Evolutionary conservation across 805 yeast genomes (phyloP).

Genomic region (Candida anglica): DNA sequence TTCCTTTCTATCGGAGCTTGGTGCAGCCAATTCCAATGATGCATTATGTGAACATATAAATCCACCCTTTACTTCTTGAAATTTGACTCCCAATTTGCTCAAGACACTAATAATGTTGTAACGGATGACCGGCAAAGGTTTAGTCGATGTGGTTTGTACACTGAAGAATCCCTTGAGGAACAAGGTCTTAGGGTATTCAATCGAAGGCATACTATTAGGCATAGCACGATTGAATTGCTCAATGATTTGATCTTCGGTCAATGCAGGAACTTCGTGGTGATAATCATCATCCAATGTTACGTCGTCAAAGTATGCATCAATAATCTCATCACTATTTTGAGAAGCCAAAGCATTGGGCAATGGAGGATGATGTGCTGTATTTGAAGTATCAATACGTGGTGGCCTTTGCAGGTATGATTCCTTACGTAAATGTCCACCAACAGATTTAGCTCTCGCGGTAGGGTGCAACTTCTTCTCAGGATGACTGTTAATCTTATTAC

Average conservation of each 20-base stretch:
- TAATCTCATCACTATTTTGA: constrained; percentile 44
- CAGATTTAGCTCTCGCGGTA: constrained; percentile 82
- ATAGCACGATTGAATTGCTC: constrained; percentile 51
- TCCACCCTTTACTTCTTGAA: constrained; percentile 90
- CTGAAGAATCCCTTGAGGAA: constrained; percentile 91
- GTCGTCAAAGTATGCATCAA: constrained; percentile 58
- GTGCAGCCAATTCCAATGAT: constrained; percentile 26
- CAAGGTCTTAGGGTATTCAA: constrained; percentile 86
- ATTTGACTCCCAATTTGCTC: constrained; percentile 72
- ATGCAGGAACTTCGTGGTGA: constrained; percentile 28
- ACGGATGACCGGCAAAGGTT: constrained; percentile 84
- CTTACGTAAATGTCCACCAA: constrained; percentile 71
- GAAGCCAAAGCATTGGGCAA: constrained; percentile 38
- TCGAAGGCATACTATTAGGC: constrained; percentile 85
- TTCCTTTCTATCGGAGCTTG: constrained; percentile 11
- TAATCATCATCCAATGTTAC: constrained; percentile 41
- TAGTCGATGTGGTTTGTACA: constrained; percentile 92
- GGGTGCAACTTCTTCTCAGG: constrained; percentile 53
- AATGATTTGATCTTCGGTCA: constrained; percentile 38
- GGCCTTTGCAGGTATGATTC: constrained; percentile 36
- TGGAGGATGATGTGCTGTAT: constrained; percentile 34
- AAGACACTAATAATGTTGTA: constrained; percentile 77
- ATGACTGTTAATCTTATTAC: constrained; percentile 7
- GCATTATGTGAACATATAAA: constrained; percentile 76
- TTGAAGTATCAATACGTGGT: constrained; percentile 3